Evolutionary conservation across 208 protist species (phyloP).

Genomic region (Leishmania gerbilli): DNA sequence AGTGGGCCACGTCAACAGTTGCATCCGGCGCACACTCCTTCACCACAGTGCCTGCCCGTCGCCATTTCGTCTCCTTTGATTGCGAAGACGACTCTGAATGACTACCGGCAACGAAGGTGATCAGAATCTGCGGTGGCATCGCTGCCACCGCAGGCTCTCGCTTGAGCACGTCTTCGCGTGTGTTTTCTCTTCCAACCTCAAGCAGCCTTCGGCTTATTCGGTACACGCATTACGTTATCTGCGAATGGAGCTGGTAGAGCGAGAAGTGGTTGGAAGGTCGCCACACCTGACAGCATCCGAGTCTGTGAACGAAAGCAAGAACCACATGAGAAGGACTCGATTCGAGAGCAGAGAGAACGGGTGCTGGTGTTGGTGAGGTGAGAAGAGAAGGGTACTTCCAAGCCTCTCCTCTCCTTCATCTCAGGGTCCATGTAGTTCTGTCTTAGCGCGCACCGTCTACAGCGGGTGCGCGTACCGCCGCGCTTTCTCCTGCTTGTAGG

Average conservation of each 20-base stretch:
- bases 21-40: not conserved
- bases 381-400: not conserved
- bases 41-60: not conserved
- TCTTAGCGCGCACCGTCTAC: not conserved
- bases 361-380: not conserved
- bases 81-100: not conserved
- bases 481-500: constrained; percentile 68
- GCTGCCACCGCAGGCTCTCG: no score
- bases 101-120: no score
- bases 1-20: not conserved
- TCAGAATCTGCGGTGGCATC: no score
- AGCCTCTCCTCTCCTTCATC: not conserved
- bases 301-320: not conserved
- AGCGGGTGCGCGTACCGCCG: constrained; percentile 13
- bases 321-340: not conserved
- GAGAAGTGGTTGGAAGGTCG: not conserved
- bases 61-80: not conserved
- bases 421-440: not conserved
- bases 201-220: not conserved
- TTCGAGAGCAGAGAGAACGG: not conserved
- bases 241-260: not conserved
- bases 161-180: not conserved
- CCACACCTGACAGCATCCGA: not conserved
- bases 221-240: not conserved
- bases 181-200: no score